These are phyloP conservation scores for Symbiodinium pilosum DNA, from an alignment of 73 alveolate genomes.

Conservation along the genomic window DNA sequence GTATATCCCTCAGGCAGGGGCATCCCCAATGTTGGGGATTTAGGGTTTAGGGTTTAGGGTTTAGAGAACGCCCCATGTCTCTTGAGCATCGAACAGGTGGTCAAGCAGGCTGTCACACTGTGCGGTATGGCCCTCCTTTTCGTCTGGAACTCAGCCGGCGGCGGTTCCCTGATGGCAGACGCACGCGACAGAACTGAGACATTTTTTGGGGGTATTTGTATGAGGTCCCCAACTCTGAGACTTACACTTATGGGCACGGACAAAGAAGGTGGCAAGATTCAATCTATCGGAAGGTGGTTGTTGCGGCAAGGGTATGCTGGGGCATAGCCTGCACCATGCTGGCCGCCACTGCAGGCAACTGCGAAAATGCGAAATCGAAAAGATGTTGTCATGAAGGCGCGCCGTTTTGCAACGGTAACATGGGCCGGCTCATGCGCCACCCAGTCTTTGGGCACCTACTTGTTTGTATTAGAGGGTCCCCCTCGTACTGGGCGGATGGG, in stretches of 20 bases:
- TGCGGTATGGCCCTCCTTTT: slow-evolving; percentile 82
- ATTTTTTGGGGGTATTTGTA: too few species aligned
- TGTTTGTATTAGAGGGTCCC: background rate
- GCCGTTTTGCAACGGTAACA: background rate
- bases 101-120: slow-evolving; percentile 63
- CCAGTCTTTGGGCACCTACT: background rate
- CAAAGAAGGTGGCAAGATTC: background rate
- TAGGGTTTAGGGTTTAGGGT: too few species aligned
- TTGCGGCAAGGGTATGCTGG: background rate
- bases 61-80: too few species aligned
- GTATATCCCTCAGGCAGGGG: too few species aligned
- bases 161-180: too few species aligned
- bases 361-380: slow-evolving; percentile 40
- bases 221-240: too few species aligned
- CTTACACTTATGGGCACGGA: too few species aligned
- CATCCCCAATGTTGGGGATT: too few species aligned
- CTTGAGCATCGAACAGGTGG: too few species aligned
- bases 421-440: too few species aligned
- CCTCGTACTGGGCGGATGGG: background rate
- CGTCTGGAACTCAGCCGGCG: background rate
- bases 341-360: background rate
- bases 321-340: background rate
- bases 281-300: background rate
- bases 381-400: slow-evolving; percentile 63
- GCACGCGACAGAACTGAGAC: too few species aligned